Conservation (phyloP, 495 filamentous ascomycete genomes). For the Annulohypoxylon stygium region DNA sequence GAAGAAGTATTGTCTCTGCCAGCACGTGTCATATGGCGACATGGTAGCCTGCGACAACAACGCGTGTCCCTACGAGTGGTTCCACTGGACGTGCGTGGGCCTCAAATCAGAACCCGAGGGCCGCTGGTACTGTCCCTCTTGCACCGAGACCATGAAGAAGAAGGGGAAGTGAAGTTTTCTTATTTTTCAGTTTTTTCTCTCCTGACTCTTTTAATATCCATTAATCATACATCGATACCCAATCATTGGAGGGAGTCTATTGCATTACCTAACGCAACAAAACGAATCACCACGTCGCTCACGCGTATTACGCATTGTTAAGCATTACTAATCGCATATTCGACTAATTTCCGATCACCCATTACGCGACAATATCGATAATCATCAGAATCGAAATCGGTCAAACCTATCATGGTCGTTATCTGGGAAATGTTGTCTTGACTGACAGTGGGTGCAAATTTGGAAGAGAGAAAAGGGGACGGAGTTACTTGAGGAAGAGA, state of each 20-base stretch:
- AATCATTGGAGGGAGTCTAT: neutral
- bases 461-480: neutral
- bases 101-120: constrained; percentile 89
- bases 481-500: neutral
- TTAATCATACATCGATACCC: neutral
- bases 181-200: too few species aligned
- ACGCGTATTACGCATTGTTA: too few species aligned
- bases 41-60: constrained; percentile 99
- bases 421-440: neutral
- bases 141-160: constrained; percentile 72
- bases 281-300: too few species aligned
- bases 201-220: too few species aligned
- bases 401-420: neutral
- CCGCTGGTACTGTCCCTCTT: constrained; percentile 92
- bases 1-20: constrained; percentile 91
- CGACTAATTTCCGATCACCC: neutral
- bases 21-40: constrained; percentile 92
- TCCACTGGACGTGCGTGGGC: constrained; percentile 96
- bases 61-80: constrained; percentile 94
- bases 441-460: neutral
- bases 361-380: neutral
- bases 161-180: constrained; percentile 44
- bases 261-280: too few species aligned
- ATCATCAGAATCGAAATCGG: neutral
- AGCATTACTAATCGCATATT: neutral